These are phyloP conservation scores for Musa acuminata DNA, from an alignment of 176 grass and related monocot genomes.

Conservation along the genomic window DNA sequence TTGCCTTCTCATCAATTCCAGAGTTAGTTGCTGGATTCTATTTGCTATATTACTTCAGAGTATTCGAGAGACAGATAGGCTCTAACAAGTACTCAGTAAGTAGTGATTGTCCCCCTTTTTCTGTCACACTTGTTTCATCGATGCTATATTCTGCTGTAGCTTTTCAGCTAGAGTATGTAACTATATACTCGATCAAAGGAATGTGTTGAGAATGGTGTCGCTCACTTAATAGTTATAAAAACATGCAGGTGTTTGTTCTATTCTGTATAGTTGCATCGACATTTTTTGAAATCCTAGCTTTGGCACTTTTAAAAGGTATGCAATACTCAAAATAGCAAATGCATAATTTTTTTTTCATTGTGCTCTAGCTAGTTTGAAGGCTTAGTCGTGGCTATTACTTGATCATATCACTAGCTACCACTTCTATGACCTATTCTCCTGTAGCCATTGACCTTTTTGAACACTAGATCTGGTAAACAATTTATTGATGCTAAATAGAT, in stretches of 20 bases:
- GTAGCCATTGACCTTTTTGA: no score
- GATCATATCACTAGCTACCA: no score
- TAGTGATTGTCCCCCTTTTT: not conserved
- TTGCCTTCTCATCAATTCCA: constrained; percentile 24
- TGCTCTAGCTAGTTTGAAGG: no score
- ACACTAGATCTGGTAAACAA: no score
- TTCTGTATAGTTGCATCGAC: constrained; percentile 55
- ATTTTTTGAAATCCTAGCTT: constrained; percentile 57
- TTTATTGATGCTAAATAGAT: no score
- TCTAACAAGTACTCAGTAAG: constrained; percentile 30
- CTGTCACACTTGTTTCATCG: not conserved
- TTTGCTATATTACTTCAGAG: constrained; percentile 28
- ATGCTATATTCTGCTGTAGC: no score
- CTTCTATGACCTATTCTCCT: no score
- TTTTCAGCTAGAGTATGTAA: no score
- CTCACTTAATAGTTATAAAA: constrained; percentile 19
- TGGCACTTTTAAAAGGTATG: constrained; percentile 72
- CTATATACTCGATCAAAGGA: no score
- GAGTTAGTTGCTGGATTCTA: constrained; percentile 21
- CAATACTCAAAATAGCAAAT: not conserved
- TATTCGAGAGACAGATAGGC: constrained; percentile 29
- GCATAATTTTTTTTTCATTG: no score
- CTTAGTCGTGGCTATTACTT: no score
- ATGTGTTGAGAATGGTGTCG: not conserved
- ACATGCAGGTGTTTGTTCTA: constrained; percentile 77